phyloP scores from a whole-genome alignment of 2,329 filamentous ascomycete genomes.

The Pseudogymnoascus sp. region DNA sequence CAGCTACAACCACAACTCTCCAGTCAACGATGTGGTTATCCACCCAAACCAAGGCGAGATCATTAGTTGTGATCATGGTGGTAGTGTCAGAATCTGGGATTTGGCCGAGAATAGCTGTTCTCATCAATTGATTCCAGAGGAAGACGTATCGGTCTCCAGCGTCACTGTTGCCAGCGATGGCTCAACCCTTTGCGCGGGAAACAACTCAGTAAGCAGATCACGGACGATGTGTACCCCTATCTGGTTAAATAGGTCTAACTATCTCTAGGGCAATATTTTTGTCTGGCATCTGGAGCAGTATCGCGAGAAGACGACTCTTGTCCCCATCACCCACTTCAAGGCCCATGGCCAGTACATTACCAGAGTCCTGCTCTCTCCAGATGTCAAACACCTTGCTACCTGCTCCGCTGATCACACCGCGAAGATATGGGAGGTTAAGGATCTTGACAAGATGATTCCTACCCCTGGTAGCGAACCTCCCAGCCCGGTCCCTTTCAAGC shows the following conservation, averaged over 20 bases:
- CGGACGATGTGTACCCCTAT: not conserved
- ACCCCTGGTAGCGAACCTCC: slow-evolving; percentile 9
- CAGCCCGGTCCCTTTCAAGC: slow-evolving; percentile 41
- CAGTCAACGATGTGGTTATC: slow-evolving; percentile 98
- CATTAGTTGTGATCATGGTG: slow-evolving; percentile 87
- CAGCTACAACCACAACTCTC: slow-evolving; percentile 80
- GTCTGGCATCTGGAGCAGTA: slow-evolving; percentile 85
- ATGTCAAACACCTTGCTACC: slow-evolving; percentile 65
- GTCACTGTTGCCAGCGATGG: slow-evolving; percentile 95
- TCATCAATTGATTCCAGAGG: slow-evolving; percentile 91
- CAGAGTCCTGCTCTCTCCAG: slow-evolving; percentile 62
- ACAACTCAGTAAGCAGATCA: slow-evolving; percentile 62
- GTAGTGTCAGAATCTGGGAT: slow-evolving; percentile 93
- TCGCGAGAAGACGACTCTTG: slow-evolving; percentile 57
- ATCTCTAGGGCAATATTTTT: slow-evolving; percentile 77
- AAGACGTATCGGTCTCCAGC: slow-evolving; percentile 86
- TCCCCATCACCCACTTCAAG: slow-evolving; percentile 62
- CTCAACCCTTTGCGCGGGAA: slow-evolving; percentile 83
- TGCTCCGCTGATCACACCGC: slow-evolving; percentile 73
- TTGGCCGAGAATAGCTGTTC: slow-evolving; percentile 94
- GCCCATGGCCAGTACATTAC: slow-evolving; percentile 68
- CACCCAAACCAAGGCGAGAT: slow-evolving; percentile 98
- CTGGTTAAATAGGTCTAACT: slow-evolving; percentile 16
- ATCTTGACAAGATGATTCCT: slow-evolving; percentile 47
- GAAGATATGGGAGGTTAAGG: slow-evolving; percentile 86